Evolutionary conservation across 2,329 filamentous ascomycete species (phyloP).

Genomic region (Lecanosticta acicola): DNA sequence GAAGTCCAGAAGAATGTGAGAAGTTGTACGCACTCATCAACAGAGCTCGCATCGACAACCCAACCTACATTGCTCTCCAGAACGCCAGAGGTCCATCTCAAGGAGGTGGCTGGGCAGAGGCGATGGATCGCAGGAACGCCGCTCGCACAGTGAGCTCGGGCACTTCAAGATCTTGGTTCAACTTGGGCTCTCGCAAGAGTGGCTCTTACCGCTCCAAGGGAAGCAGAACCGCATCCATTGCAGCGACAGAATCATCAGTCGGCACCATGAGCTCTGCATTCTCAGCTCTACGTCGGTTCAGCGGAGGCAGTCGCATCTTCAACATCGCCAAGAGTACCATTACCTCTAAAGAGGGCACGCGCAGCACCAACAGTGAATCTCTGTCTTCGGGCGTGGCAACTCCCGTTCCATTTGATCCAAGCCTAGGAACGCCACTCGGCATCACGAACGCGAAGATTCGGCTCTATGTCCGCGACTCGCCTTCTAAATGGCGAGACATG

Average conservation of each 20-base stretch:
- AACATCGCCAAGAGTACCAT: constrained; percentile 78
- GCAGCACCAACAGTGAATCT: constrained; percentile 55
- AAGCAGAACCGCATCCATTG: constrained; percentile 50
- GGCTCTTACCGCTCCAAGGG: constrained; percentile 52
- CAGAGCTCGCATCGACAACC: constrained; percentile 82
- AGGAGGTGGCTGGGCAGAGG: constrained; percentile 45
- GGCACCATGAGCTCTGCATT: constrained; percentile 76
- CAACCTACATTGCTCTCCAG: constrained; percentile 76
- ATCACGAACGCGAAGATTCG: constrained; percentile 79
- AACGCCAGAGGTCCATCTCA: constrained; percentile 59
- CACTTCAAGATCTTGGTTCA: constrained; percentile 44
- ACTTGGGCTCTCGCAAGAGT: constrained; percentile 50
- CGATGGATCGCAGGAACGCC: constrained; percentile 47
- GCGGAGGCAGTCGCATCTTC: constrained; percentile 64
- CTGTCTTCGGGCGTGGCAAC: constrained; percentile 44
- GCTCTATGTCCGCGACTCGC: constrained; percentile 70
- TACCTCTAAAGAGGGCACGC: constrained; percentile 49
- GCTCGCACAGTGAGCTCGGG: constrained; percentile 38
- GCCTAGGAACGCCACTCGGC: constrained; percentile 48
- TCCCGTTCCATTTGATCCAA: constrained; percentile 29
- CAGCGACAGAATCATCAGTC: constrained; percentile 67
- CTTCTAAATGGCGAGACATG: constrained; percentile 84
- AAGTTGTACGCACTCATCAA: constrained; percentile 82
- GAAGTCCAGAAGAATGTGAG: constrained; percentile 70
- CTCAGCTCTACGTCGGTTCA: constrained; percentile 68